phyloP scores from a whole-genome alignment of 164 flowering plant species.

The Magnolia officinalis region DNA sequence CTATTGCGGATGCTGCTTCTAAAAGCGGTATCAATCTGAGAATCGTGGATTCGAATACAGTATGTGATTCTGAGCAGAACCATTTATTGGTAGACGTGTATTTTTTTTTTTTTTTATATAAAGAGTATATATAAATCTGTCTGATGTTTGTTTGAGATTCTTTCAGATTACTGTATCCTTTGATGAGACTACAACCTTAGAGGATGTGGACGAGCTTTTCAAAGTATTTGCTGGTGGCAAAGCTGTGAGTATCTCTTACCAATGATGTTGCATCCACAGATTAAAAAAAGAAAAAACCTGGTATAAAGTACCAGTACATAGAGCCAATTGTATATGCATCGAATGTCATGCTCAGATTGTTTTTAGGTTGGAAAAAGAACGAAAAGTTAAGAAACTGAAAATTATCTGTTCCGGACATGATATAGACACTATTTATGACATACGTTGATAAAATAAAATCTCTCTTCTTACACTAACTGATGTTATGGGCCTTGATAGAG shows the following conservation, averaged over 20 bases:
- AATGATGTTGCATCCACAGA: not conserved
- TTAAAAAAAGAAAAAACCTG: too few species aligned
- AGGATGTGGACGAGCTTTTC: conserved; percentile 87
- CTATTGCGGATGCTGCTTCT: conserved; percentile 73
- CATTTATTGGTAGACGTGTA: not conserved
- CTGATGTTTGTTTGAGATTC: not conserved
- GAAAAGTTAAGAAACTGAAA: too few species aligned
- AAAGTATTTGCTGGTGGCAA: conserved; percentile 75
- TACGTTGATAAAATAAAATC: too few species aligned
- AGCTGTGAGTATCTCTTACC: conserved; percentile 53
- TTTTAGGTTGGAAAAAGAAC: too few species aligned
- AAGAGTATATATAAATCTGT: too few species aligned
- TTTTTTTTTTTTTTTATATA: not conserved
- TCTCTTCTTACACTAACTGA: too few species aligned
- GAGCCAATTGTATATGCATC: too few species aligned
- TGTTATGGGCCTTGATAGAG: too few species aligned
- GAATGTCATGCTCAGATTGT: too few species aligned
- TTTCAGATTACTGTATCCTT: conserved; percentile 86
- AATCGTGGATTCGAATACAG: conserved; percentile 70
- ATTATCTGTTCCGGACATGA: too few species aligned
- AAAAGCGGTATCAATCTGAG: conserved; percentile 75
- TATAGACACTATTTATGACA: too few species aligned
- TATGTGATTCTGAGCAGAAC: conserved; percentile 26
- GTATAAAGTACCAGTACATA: too few species aligned
- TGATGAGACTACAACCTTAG: conserved; percentile 91